Evolutionary conservation across 2,329 filamentous ascomycete genomes (phyloP).

Genomic region (Trichoderma sp.): DNA sequence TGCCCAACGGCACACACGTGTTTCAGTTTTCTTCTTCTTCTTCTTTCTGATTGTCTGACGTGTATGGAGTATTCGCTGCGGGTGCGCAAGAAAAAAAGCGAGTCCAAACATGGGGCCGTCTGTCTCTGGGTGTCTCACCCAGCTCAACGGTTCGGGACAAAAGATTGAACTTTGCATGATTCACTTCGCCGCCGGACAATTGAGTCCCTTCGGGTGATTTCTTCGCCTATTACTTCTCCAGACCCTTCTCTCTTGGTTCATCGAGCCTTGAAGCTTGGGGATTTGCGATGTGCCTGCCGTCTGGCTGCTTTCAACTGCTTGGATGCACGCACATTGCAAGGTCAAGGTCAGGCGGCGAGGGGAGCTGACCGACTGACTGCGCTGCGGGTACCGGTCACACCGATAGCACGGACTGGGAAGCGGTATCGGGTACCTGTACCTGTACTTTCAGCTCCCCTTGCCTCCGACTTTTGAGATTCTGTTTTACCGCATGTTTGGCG

Average conservation of each 20-base stretch:
- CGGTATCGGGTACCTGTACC: too few species aligned
- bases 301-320: too few species aligned
- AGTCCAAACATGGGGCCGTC: constrained; percentile 5
- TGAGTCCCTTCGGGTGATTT: constrained; percentile 13
- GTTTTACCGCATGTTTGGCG: neutral
- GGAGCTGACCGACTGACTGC: neutral
- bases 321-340: neutral
- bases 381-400: neutral
- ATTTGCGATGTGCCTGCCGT: neutral
- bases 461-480: neutral
- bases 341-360: neutral
- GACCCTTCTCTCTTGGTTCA: neutral
- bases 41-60: neutral
- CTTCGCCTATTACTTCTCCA: neutral
- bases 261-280: neutral
- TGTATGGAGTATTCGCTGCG: neutral
- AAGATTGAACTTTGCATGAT: constrained; percentile 1
- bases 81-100: neutral
- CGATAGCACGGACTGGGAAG: neutral
- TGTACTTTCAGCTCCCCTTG: too few species aligned
- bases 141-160: constrained; percentile 17
- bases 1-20: constrained; percentile 2
- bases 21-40: neutral
- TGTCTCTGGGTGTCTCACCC: constrained; percentile 7
- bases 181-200: neutral